phyloP scores from a whole-genome alignment of 768 basidiomycete genomes.

The Floccularia luteovirens region DNA sequence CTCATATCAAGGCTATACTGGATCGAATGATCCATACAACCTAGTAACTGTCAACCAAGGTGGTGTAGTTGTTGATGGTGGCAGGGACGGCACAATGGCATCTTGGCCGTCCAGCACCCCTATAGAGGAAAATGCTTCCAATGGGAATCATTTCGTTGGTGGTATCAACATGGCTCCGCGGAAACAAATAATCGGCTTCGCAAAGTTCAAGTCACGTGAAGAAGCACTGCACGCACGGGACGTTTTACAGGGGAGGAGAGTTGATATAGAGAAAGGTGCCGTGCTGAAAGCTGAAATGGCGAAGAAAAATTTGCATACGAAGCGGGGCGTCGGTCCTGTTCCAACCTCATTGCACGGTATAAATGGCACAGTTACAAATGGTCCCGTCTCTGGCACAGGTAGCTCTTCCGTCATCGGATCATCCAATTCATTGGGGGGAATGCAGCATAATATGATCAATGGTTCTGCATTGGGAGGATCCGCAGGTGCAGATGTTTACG shows the following conservation, averaged over 20 bases:
- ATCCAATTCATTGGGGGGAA: slow-evolving; percentile 8
- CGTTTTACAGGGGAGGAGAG: slow-evolving; percentile 78
- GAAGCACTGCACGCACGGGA: slow-evolving; percentile 88
- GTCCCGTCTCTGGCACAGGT: slow-evolving; percentile 5
- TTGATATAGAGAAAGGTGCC: slow-evolving; percentile 89
- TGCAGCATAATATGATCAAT: neutral
- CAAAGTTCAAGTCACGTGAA: slow-evolving; percentile 83
- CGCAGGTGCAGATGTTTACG: slow-evolving; percentile 16
- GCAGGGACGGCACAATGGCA: slow-evolving; percentile 62
- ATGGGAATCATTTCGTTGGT: slow-evolving; percentile 18
- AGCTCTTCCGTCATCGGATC: neutral
- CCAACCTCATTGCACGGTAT: slow-evolving; percentile 35
- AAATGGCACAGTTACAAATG: slow-evolving; percentile 10
- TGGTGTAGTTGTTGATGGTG: slow-evolving; percentile 74
- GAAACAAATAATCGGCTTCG: slow-evolving; percentile 98
- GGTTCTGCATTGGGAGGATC: slow-evolving; percentile 10
- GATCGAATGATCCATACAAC: slow-evolving; percentile 77
- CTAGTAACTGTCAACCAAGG: slow-evolving; percentile 79
- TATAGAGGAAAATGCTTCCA: slow-evolving; percentile 21
- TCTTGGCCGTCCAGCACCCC: slow-evolving; percentile 50
- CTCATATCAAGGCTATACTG: slow-evolving; percentile 28
- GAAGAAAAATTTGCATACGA: slow-evolving; percentile 98
- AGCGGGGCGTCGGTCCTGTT: slow-evolving; percentile 76
- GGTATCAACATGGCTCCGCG: slow-evolving; percentile 49
- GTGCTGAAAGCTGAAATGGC: slow-evolving; percentile 99